Evolutionary conservation across 106 monocot genomes (phyloP).

Genomic region (Triglochin maritima): DNA sequence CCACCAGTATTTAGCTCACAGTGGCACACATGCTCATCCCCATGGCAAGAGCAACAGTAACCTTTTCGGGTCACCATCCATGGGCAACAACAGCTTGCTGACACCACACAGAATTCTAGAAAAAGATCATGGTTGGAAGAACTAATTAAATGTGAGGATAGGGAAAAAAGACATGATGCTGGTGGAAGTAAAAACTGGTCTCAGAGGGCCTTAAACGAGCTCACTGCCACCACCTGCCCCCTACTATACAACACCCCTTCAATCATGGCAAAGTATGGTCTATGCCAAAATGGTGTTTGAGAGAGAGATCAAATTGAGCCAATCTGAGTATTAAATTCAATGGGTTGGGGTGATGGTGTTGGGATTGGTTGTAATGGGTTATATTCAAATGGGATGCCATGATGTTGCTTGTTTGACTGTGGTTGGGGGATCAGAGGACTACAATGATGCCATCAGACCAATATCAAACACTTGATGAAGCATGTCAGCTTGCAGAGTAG

Average conservation of each 20-base stretch:
- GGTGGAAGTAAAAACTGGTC: not conserved
- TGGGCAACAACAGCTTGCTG: no score
- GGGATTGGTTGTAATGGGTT: no score
- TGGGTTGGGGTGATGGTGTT: not conserved
- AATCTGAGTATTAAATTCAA: not conserved
- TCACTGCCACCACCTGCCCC: not conserved
- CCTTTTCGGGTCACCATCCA: no score
- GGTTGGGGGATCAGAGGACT: not conserved
- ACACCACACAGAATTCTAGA: no score
- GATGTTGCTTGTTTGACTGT: constrained; percentile 26
- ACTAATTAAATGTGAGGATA: no score
- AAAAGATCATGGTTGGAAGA: no score
- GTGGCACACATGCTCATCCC: no score
- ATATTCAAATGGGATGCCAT: not conserved
- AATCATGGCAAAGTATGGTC: constrained; percentile 5
- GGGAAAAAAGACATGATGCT: no score
- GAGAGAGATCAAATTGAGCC: not conserved
- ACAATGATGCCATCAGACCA: not conserved
- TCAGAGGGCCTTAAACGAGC: not conserved
- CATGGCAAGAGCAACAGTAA: no score
- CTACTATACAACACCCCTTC: not conserved
- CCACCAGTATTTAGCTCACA: no score
- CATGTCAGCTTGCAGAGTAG: not conserved
- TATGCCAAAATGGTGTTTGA: not conserved
- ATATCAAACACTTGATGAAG: constrained; percentile 1